Evolutionary conservation across 2,329 filamentous ascomycete genomes (phyloP).

Genomic region (Paramyrothecium sp.): DNA sequence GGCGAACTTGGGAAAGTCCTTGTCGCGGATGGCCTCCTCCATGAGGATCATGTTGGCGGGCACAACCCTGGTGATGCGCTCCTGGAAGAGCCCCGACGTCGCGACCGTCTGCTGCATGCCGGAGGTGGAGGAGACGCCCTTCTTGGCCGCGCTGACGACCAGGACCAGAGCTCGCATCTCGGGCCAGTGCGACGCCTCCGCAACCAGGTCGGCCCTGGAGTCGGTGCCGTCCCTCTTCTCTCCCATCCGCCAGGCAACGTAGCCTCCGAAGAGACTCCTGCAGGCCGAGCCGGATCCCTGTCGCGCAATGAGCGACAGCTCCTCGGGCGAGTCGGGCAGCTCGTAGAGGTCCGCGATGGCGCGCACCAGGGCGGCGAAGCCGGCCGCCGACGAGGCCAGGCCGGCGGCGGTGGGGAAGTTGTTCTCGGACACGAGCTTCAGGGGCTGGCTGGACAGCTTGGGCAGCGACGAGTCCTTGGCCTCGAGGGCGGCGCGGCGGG

Average conservation of each 20-base stretch:
- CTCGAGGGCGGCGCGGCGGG: slow-evolving; percentile 76
- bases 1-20: slow-evolving; percentile 84
- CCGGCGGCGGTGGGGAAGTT: slow-evolving; percentile 99
- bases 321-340: slow-evolving; percentile 75
- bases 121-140: slow-evolving; percentile 86
- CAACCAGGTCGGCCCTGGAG: slow-evolving; percentile 84
- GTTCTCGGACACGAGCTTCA: slow-evolving; percentile 92
- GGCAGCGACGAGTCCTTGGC: slow-evolving; percentile 70
- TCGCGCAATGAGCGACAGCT: slow-evolving; percentile 84
- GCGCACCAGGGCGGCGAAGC: slow-evolving; percentile 70
- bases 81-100: slow-evolving; percentile 83
- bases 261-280: slow-evolving; percentile 89
- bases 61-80: slow-evolving; percentile 73
- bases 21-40: slow-evolving; percentile 74
- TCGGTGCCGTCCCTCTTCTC: slow-evolving; percentile 75
- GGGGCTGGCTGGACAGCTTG: slow-evolving; percentile 71
- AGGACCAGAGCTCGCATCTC: slow-evolving; percentile 90
- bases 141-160: slow-evolving; percentile 91
- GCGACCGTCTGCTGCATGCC: slow-evolving; percentile 97
- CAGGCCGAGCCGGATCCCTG: slow-evolving; percentile 96
- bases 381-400: slow-evolving; percentile 70
- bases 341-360: slow-evolving; percentile 91
- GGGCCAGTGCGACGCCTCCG: slow-evolving; percentile 88
- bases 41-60: slow-evolving; percentile 81
- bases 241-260: slow-evolving; percentile 92